Percentiles rank a stretch among this genome's conserved stretches.
Evolutionary conservation across 176 grass and related monocot genomes (phyloP).

Genomic region (Bolboschoenus planiculmis): DNA sequence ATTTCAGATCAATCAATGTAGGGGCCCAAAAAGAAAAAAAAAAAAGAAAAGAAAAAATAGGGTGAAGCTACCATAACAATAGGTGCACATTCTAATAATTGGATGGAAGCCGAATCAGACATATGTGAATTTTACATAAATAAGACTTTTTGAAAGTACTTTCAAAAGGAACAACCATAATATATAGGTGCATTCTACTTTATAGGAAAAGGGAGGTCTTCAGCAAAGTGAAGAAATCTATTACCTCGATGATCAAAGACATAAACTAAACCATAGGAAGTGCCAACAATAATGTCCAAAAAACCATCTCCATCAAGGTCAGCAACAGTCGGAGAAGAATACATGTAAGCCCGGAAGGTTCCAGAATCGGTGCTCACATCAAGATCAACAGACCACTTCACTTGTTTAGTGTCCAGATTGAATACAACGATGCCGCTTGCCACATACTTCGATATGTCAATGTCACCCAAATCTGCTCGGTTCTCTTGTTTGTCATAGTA

Average conservation of each 20-base stretch:
- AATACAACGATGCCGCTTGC: slow-evolving; percentile 90
- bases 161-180: background rate
- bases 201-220: background rate
- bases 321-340: slow-evolving; percentile 85
- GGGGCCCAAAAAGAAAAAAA: background rate
- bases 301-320: slow-evolving; percentile 97
- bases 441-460: slow-evolving; percentile 81
- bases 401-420: slow-evolving; percentile 85
- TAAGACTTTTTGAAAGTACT: background rate
- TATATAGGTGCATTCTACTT: background rate
- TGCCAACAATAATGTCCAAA: slow-evolving; percentile 94
- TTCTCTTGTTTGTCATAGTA: slow-evolving; percentile 70
- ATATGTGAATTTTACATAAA: background rate
- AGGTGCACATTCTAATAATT: background rate
- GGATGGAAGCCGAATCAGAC: background rate
- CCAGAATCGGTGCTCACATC: slow-evolving; percentile 69
- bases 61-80: background rate
- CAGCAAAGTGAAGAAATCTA: background rate
- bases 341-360: slow-evolving; percentile 64
- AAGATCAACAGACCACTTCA: slow-evolving; percentile 78
- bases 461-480: slow-evolving; percentile 56
- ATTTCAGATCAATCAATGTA: background rate
- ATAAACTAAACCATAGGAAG: slow-evolving; percentile 91
- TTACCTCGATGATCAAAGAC: slow-evolving; percentile 77
- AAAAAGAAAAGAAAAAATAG: background rate